Conservation (phyloP, 768 basidiomycete species). For the Rhizopogon vulgaris region DNA sequence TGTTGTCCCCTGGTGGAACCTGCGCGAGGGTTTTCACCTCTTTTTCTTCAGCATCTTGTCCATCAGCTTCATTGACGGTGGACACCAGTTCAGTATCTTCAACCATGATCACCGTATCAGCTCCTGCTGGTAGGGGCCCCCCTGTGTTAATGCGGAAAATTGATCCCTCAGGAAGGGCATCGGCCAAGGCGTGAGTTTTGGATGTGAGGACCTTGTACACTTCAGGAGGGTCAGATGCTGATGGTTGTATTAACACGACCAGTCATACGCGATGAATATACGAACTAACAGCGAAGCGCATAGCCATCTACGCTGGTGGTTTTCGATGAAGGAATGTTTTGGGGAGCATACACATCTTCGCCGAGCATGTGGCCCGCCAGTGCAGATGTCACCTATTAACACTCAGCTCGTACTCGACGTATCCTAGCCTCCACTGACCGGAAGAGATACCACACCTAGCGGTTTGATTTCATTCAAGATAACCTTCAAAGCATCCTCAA, state of each 20-base stretch:
- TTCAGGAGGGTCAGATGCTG: slow-evolving; percentile 62
- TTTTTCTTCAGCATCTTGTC: slow-evolving; percentile 55
- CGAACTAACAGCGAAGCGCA: slow-evolving; percentile 58
- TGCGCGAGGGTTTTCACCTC: slow-evolving; percentile 64
- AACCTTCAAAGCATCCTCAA: slow-evolving; percentile 56
- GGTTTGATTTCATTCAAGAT: slow-evolving; percentile 45
- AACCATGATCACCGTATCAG: slow-evolving; percentile 86
- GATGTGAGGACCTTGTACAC: slow-evolving; percentile 63
- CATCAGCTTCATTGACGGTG: slow-evolving; percentile 32
- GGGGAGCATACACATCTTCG: slow-evolving; percentile 62
- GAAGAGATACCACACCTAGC: slow-evolving; percentile 32
- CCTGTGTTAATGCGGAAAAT: slow-evolving; percentile 79
- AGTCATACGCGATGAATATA: not conserved
- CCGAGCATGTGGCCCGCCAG: slow-evolving; percentile 71
- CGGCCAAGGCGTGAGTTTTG: slow-evolving; percentile 28
- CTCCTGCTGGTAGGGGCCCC: slow-evolving; percentile 66
- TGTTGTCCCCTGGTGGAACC: slow-evolving; percentile 62
- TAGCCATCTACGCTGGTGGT: slow-evolving; percentile 91
- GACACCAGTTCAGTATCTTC: slow-evolving; percentile 82
- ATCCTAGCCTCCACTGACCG: slow-evolving; percentile 31
- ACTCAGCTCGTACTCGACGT: not conserved
- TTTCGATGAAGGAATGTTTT: slow-evolving; percentile 53
- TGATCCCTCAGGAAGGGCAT: slow-evolving; percentile 37
- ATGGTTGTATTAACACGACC: not conserved
- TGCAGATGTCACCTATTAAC: slow-evolving; percentile 45